These are phyloP conservation scores for Alternaria sp. DNA, from an alignment of 2,329 filamentous ascomycete genomes.

Conservation along the genomic window DNA sequence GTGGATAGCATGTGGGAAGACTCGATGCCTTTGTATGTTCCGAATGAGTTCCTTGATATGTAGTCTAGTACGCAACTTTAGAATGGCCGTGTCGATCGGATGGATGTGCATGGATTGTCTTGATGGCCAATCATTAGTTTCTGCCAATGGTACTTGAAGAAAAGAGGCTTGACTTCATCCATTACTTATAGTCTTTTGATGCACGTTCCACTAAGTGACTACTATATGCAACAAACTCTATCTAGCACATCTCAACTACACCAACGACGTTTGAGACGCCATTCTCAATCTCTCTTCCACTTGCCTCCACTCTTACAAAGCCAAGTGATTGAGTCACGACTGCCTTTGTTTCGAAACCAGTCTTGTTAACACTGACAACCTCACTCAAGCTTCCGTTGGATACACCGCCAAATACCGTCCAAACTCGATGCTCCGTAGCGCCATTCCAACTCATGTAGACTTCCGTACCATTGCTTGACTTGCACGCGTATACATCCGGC, in stretches of 20 bases:
- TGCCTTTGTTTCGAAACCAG: background rate
- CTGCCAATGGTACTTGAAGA: too few species aligned
- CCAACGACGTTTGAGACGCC: background rate
- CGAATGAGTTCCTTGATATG: too few species aligned
- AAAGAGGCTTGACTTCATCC: too few species aligned
- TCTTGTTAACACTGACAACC: background rate
- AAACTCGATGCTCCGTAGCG: constrained; percentile 13
- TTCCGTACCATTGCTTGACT: background rate
- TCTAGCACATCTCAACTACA: background rate
- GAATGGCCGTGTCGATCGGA: too few species aligned
- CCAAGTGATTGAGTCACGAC: background rate
- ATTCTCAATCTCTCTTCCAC: background rate
- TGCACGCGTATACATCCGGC: constrained; percentile 15
- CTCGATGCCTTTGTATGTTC: too few species aligned
- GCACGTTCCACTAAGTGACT: too few species aligned
- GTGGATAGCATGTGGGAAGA: too few species aligned
- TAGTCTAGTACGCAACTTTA: too few species aligned
- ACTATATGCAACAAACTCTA: background rate
- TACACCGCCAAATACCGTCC: constrained; percentile 6
- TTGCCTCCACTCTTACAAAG: background rate
- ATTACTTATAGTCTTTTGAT: too few species aligned
- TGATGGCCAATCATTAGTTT: too few species aligned
- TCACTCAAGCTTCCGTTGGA: background rate
- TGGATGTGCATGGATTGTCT: too few species aligned
- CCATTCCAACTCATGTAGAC: constrained; percentile 26